phyloP scores from a whole-genome alignment of 139 green algal species.

The Coccomyxa sp. region DNA sequence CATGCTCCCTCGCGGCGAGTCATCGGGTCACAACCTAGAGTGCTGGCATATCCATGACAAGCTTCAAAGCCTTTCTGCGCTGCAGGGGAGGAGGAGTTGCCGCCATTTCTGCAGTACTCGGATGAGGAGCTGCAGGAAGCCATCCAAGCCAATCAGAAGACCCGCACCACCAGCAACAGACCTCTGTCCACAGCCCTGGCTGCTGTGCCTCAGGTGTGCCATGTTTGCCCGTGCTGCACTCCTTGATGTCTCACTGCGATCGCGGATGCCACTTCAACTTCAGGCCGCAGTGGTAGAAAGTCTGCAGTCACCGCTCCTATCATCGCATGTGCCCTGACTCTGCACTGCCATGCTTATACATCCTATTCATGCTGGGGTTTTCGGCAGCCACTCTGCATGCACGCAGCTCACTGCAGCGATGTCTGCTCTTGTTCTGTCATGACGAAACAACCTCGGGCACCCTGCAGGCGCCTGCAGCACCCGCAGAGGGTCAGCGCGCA shows the following conservation, averaged over 20 bases:
- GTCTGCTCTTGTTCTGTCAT: background rate
- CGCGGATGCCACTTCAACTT: too few relatives aligned
- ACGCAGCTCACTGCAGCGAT: background rate
- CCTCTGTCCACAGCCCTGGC: background rate
- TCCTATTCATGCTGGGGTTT: too few relatives aligned
- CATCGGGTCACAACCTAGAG: background rate
- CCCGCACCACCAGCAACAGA: background rate
- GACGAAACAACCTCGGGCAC: background rate
- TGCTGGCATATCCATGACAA: background rate
- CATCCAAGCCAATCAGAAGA: conserved; percentile 15
- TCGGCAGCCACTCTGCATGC: too few relatives aligned
- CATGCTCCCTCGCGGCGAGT: background rate
- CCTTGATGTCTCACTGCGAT: too few relatives aligned
- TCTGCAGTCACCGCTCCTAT: background rate
- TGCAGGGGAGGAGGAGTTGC: conserved; percentile 13
- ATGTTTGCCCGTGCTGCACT: background rate
- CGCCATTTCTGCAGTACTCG: conserved; percentile 32
- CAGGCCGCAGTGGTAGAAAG: background rate
- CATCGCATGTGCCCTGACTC: background rate
- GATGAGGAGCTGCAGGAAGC: conserved; percentile 27
- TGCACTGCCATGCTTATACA: too few relatives aligned
- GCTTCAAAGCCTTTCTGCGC: background rate
- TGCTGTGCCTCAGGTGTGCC: background rate
- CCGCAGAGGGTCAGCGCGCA: background rate
- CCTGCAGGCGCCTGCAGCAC: background rate